These are phyloP conservation scores for Kodamaea fungicola DNA, from an alignment of 1,139 yeast genomes.

Conservation along the genomic window DNA sequence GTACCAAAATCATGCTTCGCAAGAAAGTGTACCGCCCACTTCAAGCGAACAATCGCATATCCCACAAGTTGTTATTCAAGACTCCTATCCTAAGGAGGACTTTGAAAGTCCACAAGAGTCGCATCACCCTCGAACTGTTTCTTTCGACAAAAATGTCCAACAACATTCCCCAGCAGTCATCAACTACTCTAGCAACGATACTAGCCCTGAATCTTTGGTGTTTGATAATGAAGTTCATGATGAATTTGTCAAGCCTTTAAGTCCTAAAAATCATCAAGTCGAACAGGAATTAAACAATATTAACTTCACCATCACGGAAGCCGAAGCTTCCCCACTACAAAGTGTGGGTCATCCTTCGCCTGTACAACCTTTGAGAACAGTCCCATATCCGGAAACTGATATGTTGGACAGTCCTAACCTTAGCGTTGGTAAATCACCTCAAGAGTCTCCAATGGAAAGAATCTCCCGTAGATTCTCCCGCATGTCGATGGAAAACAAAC, in stretches of 20 bases:
- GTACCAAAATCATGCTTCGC: background rate
- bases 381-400: background rate
- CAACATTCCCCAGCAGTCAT: conserved; percentile 1
- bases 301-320: conserved; percentile 17
- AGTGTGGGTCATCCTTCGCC: background rate
- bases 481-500: conserved; percentile 13
- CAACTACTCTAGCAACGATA: conserved; percentile 6
- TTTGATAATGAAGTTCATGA: conserved; percentile 3
- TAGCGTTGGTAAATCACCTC: background rate
- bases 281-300: conserved; percentile 29
- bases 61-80: background rate
- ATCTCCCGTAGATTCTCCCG: conserved; percentile 4
- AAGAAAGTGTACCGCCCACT: background rate
- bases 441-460: conserved; percentile 1
- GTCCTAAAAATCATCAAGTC: conserved; percentile 30
- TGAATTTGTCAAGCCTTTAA: conserved; percentile 21
- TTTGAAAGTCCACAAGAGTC: conserved; percentile 7
- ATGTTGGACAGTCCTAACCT: background rate
- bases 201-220: conserved; percentile 6
- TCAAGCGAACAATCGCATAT: background rate
- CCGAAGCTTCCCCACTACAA: conserved; percentile 1
- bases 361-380: background rate
- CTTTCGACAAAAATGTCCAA: conserved; percentile 1
- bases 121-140: conserved; percentile 6
- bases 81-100: background rate